These are phyloP conservation scores for Mortierella sp. DNA, from an alignment of 371 early-diverging fungal genomes.

Conservation along the genomic window DNA sequence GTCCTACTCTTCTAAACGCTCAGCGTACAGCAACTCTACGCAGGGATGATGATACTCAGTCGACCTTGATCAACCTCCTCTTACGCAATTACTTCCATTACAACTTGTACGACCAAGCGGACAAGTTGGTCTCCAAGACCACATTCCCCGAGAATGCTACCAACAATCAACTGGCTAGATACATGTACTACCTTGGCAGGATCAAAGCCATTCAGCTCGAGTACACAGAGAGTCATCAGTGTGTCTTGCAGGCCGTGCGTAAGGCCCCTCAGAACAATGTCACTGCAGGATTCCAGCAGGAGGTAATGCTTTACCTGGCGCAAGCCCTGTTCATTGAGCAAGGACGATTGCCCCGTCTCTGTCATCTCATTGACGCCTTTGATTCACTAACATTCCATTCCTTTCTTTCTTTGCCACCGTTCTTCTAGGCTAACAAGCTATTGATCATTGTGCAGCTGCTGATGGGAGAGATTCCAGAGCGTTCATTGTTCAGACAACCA, in stretches of 20 bases:
- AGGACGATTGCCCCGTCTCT: no score
- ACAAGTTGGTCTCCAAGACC: slow-evolving; percentile 92
- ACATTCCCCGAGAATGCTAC: slow-evolving; percentile 91
- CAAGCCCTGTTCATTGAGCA: no score
- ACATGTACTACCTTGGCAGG: slow-evolving; percentile 93
- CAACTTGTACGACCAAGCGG: slow-evolving; percentile 96
- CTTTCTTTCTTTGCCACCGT: not conserved
- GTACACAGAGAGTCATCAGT: slow-evolving; percentile 89
- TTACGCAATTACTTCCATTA: slow-evolving; percentile 91
- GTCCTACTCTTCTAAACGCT: slow-evolving; percentile 83
- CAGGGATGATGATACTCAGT: slow-evolving; percentile 88
- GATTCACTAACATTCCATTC: not conserved
- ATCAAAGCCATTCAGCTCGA: slow-evolving; percentile 97
- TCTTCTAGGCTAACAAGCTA: slow-evolving; percentile 87
- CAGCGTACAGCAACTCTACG: slow-evolving; percentile 92
- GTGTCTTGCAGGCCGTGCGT: slow-evolving; percentile 92
- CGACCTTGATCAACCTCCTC: slow-evolving; percentile 89
- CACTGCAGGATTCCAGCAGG: slow-evolving; percentile 95
- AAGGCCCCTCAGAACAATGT: slow-evolving; percentile 91
- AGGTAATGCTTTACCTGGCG: slow-evolving; percentile 55
- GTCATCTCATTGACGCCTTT: not conserved
- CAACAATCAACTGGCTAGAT: slow-evolving; percentile 94
- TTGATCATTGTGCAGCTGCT: slow-evolving; percentile 94
- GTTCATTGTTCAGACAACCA: slow-evolving; percentile 90
- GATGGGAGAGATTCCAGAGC: slow-evolving; percentile 97